Evolutionary conservation across 2,329 filamentous ascomycete genomes (phyloP), one percentile per base, ranked within the genome.

Genomic region (Magnaporthiopsis rhizophila): DNA sequence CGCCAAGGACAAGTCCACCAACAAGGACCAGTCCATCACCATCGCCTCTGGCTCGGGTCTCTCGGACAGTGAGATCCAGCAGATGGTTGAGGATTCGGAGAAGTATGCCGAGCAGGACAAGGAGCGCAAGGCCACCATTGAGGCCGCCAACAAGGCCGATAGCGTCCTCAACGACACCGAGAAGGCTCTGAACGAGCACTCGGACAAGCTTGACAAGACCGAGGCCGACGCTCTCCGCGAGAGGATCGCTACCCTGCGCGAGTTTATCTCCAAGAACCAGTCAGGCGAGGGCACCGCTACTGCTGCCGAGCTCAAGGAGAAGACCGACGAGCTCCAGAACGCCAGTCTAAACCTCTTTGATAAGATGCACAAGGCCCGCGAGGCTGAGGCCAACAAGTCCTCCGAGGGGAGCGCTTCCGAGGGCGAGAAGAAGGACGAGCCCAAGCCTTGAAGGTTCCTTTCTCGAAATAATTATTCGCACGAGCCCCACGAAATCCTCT

Each of bases 1-100:
- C 78, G 94, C 94, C 79, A 97, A 96, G 86, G 94, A 98, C 83
- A 97, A 98, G 89, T 94, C 92, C 72, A 98, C 93, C 81, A 91
- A 92, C 88, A 98, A 97, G 89, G 94, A 98, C 77, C 94, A 99
- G 85, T 97, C 93, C 68, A 98, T 99, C 82, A 98, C 94, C 77
- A 97, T 99, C 77, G 93, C 94, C 65, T 97, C 93, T 66, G 95
- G 94, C 78, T 98, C 94, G 69, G 94, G 95, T 87, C 90, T 98
- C 65, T 97, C 92, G 61, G 93, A 99, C 67, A 79, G 84, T 65
- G 94, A 99, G 84, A 99, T 99, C 70, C 86, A 97, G 83, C 89
- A 87, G 81, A 98, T 99, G 95, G 93, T 99, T 75, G 85, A 94
- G 76, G 95, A 98, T 77, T 96, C 95, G 64, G 94, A 98, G 88